A percentile compares a stretch with the other conserved stretches of the same genome.
Evolutionary conservation across 2,329 filamentous ascomycete species (phyloP).

Genomic region (Apiospora rasikravindrae): DNA sequence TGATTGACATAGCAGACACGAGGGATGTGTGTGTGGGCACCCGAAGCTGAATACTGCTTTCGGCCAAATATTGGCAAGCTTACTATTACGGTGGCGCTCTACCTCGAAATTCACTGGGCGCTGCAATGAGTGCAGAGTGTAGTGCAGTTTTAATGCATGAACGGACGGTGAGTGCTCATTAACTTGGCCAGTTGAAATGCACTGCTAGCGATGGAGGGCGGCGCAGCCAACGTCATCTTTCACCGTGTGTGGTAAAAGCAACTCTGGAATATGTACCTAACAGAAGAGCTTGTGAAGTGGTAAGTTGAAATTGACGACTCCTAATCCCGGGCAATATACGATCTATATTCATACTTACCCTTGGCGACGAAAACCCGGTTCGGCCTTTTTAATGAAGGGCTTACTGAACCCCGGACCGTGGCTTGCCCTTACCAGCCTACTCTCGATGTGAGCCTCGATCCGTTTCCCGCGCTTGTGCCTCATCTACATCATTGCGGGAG

Average conservation of each 20-base stretch:
- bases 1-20: background rate
- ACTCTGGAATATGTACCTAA: background rate
- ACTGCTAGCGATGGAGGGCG: background rate
- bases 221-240: background rate
- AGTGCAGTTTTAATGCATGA: background rate
- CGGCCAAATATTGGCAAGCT: background rate
- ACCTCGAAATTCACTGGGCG: background rate
- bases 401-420: background rate
- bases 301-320: background rate
- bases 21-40: background rate
- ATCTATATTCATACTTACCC: background rate
- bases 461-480: background rate
- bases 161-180: background rate
- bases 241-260: background rate
- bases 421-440: background rate
- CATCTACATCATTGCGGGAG: constrained; percentile 5
- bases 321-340: background rate
- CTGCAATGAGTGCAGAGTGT: background rate
- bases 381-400: background rate
- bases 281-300: background rate
- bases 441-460: background rate
- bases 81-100: background rate
- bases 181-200: background rate
- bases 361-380: background rate
- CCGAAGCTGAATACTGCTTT: background rate